Percentiles rank a stretch among this genome's conserved stretches.
These are phyloP conservation scores for Alisma plantagoaquatica DNA, from an alignment of 106 monocot species.

Conservation along the genomic window DNA sequence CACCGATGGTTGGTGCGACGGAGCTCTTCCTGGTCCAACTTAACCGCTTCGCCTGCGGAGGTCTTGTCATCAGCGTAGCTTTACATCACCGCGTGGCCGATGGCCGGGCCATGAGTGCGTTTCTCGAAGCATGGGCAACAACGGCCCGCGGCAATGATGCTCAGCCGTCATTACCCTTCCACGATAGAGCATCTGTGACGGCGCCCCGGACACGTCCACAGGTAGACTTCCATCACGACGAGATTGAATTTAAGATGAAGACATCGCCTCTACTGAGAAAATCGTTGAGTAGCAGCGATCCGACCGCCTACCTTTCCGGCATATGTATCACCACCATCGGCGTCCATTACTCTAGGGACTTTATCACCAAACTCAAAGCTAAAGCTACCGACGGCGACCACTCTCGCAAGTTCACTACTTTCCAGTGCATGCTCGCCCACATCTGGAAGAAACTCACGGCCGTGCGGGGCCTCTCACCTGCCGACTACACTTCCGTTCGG, in stretches of 20 bases:
- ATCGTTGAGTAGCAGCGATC: no score
- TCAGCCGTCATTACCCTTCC: not conserved
- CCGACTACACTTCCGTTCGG: not conserved
- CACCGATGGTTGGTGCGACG: no score
- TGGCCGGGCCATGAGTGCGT: not conserved
- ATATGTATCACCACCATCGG: not conserved
- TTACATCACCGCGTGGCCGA: slow-evolving; percentile 4
- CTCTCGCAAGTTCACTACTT: not conserved
- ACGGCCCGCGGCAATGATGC: not conserved
- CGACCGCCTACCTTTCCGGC: no score
- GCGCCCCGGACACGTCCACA: not conserved
- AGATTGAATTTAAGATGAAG: no score
- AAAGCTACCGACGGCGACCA: not conserved
- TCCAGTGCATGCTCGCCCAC: slow-evolving; percentile 6
- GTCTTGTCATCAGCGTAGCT: not conserved
- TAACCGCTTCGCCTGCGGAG: slow-evolving; percentile 7
- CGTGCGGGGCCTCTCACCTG: not conserved
- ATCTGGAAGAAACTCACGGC: no score
- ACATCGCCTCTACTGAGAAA: no score
- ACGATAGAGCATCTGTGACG: not conserved
- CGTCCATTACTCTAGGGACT: slow-evolving; percentile 2
- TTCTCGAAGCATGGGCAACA: not conserved
- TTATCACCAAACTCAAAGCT: no score
- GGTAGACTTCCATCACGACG: not conserved
- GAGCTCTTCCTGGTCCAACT: no score